phyloP scores from a whole-genome alignment of 306 rosid genomes.

The Rubus parviflorus region DNA sequence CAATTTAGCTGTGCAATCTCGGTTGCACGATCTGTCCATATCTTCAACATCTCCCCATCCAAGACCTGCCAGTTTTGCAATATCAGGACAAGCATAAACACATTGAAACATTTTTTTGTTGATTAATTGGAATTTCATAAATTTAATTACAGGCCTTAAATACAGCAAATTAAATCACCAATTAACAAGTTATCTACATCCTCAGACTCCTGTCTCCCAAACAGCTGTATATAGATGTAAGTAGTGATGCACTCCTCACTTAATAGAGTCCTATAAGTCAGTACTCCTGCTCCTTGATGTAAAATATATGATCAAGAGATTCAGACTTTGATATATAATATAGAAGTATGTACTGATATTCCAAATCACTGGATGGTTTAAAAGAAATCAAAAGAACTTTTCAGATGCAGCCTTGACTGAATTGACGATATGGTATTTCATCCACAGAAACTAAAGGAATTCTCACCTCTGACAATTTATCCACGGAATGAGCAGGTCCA shows the following conservation, averaged over 20 bases:
- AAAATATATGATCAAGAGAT: neutral
- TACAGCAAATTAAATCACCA: neutral
- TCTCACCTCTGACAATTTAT: conserved; percentile 65
- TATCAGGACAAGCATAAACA: conserved; percentile 21
- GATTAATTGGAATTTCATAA: neutral
- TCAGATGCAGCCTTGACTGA: neutral
- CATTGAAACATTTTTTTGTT: neutral
- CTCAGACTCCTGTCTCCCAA: neutral
- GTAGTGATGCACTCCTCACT: neutral
- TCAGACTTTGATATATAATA: neutral
- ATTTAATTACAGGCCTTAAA: neutral
- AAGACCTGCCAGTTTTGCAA: conserved; percentile 52
- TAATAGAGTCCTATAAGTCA: neutral
- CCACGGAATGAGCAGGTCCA: conserved; percentile 74
- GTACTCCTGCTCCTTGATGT: neutral
- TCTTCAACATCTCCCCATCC: conserved; percentile 95
- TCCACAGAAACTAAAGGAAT: conserved; percentile 11
- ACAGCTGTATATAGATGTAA: neutral
- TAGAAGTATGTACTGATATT: neutral
- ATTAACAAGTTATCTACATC: neutral
- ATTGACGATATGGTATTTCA: conserved; percentile 7
- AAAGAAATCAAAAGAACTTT: neutral
- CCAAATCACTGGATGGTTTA: neutral
- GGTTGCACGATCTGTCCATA: conserved; percentile 87
- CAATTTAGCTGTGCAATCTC: conserved; percentile 86